Evolutionary conservation across 129 eudicot species (phyloP), one percentile per base, ranked within the genome.

Genomic region (Sambucus nigra): DNA sequence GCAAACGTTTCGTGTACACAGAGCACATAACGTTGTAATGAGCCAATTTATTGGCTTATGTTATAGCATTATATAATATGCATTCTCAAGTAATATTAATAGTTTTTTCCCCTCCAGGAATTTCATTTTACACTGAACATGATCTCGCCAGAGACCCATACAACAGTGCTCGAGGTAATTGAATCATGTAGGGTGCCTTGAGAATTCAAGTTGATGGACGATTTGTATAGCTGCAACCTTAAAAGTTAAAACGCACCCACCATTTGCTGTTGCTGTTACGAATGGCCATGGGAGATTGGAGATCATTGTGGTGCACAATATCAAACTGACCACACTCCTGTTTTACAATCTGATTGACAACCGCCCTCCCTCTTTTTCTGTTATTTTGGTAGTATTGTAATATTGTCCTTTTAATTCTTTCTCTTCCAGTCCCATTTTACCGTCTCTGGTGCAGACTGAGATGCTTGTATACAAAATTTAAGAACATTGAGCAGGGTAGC

Each of bases 61-160:
- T 46, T 46, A 1, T 0, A 32, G 16, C 22, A 45, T 41, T 35
- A 25, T 33, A 10, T 27, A 5, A 11, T 18, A 42, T 8, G 12
- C 13, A 35, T 35, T 15, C 42, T 35, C 4, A 15, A 35, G 42
- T 35, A 35, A n/a, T n/a, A n/a, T n/a, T n/a, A 35, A 35, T 21
- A 0, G 25, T 44, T 18, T 61, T 15, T 53, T 42, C n/a, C 19
- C 5, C 25, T 64, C 25, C 77, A 89, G 98, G 94, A 83, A 67
- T 91, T 91, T 74, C 98, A 91, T 73, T 35, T 79, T 75, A 66
- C 95, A n/a, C 72, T 91, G 60, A 80, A 85, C 81, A 79, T 91
- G 98, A 91, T 91, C 16, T 79, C 98, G 9, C 80, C 83, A 33
- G 98, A 91, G 83, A 91, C 98, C 7, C 89, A 91, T 50, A 50